phyloP scores from a whole-genome alignment of 2,329 filamentous ascomycete genomes.

The Epichloe amarillans region DNA sequence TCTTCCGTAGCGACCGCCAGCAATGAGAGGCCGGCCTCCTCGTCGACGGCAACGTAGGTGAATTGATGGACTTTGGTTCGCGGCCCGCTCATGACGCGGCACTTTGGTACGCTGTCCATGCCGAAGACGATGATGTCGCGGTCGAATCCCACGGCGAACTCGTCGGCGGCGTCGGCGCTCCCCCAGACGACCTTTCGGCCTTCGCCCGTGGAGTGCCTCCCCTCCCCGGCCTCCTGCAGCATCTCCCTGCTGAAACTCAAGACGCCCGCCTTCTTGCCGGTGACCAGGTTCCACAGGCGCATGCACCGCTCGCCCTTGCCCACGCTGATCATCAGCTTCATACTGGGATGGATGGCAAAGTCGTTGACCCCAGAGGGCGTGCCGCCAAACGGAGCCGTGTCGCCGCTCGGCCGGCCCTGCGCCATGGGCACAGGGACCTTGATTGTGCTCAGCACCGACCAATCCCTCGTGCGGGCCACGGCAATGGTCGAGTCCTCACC shows the following conservation, averaged over 20 bases:
- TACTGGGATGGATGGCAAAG: constrained; percentile 88
- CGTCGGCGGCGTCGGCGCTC: constrained; percentile 55
- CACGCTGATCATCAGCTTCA: constrained; percentile 93
- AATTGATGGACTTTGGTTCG: constrained; percentile 76
- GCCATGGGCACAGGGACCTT: constrained; percentile 78
- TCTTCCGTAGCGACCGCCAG: constrained; percentile 81
- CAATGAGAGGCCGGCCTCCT: constrained; percentile 27
- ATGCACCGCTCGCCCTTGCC: constrained; percentile 82
- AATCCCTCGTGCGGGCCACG: constrained; percentile 77
- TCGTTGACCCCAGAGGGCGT: constrained; percentile 84
- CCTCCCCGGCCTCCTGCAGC: constrained; percentile 63
- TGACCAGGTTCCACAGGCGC: constrained; percentile 92
- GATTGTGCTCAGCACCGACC: constrained; percentile 75
- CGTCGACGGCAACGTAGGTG: constrained; percentile 49
- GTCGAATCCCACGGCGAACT: constrained; percentile 85
- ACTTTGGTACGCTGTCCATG: constrained; percentile 73
- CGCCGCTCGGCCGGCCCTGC: constrained; percentile 69
- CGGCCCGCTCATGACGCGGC: constrained; percentile 53
- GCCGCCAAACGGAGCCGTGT: constrained; percentile 71
- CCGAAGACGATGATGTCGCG: constrained; percentile 74
- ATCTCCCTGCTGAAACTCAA: constrained; percentile 69
- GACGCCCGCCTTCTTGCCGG: constrained; percentile 87
- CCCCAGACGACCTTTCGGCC: constrained; percentile 75
- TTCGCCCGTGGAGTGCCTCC: constrained; percentile 65
- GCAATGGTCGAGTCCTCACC: constrained; percentile 87